Conservation (phyloP, 345 rosid species). For the Eutrema yunnanense region DNA sequence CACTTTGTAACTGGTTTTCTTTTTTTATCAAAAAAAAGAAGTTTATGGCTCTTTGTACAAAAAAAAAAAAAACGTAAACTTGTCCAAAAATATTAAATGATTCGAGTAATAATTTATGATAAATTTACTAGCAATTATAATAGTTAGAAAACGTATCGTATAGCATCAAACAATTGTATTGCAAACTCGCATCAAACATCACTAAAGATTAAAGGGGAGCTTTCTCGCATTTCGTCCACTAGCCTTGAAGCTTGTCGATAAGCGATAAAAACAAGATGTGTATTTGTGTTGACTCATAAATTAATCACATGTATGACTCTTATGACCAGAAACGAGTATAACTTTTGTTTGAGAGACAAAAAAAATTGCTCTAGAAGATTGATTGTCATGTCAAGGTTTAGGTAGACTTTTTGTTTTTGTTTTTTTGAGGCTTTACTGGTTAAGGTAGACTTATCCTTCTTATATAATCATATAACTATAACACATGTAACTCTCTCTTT, state of each 20-base stretch:
- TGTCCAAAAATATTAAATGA: neutral
- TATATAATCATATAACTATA: neutral
- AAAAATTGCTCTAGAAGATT: too few species aligned
- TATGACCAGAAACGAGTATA: neutral
- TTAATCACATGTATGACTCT: constrained; percentile 5
- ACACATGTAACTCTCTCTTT: neutral
- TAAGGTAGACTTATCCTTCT: neutral
- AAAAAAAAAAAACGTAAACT: neutral
- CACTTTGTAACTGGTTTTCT: neutral
- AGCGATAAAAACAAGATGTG: constrained; percentile 2
- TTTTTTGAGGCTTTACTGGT: neutral
- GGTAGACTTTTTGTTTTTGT: neutral
- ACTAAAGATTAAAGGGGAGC: neutral
- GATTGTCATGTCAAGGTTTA: neutral
- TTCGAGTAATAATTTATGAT: neutral
- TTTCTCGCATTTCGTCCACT: constrained; percentile 2
- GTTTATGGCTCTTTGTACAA: neutral
- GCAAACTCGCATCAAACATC: neutral
- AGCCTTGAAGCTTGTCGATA: constrained; percentile 4
- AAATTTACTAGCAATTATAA: neutral
- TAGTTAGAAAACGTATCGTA: neutral
- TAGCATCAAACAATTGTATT: neutral
- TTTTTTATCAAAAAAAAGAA: too few species aligned
- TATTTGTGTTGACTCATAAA: constrained; percentile 8
- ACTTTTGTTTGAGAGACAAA: neutral